phyloP scores from a whole-genome alignment of 331 rosid genomes.

The Acacia concinna region DNA sequence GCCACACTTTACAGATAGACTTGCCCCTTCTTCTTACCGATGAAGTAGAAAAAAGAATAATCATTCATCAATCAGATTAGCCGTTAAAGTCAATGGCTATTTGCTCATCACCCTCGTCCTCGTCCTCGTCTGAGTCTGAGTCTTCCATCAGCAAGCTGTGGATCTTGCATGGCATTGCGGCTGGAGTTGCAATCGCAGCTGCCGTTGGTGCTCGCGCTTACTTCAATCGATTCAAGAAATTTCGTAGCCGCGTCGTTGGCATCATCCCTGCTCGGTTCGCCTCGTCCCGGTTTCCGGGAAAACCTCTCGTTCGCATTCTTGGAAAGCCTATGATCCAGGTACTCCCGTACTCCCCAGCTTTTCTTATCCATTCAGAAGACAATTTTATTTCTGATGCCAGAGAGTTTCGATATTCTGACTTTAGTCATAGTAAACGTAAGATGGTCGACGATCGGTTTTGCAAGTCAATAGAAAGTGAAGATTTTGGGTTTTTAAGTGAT shows the following conservation, averaged over 20 bases:
- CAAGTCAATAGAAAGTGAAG: background rate
- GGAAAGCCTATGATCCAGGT: slow-evolving; percentile 99
- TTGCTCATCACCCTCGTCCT: slow-evolving; percentile 30
- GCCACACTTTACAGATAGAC: background rate
- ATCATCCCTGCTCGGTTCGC: slow-evolving; percentile 93
- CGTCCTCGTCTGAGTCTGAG: slow-evolving; percentile 46
- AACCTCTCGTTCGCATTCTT: slow-evolving; percentile 86
- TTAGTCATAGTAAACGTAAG: background rate
- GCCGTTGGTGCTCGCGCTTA: slow-evolving; percentile 72
- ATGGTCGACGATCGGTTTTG: background rate
- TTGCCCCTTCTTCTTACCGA: background rate
- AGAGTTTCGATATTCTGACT: background rate
- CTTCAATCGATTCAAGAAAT: slow-evolving; percentile 50
- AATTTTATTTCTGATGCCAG: background rate
- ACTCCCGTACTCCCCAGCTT: background rate
- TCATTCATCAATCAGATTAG: background rate
- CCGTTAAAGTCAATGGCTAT: slow-evolving; percentile 29
- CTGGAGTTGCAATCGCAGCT: slow-evolving; percentile 72
- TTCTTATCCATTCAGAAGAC: background rate
- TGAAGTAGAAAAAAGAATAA: background rate
- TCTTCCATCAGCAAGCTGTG: slow-evolving; percentile 57
- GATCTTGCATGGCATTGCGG: slow-evolving; percentile 73
- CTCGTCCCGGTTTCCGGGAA: slow-evolving; percentile 78
- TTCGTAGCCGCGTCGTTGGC: slow-evolving; percentile 86
- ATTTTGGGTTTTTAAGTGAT: background rate